Evolutionary conservation across 2,329 filamentous ascomycete genomes (phyloP), one percentile per base, ranked within the genome.

Genomic region (Didymella exigua): DNA sequence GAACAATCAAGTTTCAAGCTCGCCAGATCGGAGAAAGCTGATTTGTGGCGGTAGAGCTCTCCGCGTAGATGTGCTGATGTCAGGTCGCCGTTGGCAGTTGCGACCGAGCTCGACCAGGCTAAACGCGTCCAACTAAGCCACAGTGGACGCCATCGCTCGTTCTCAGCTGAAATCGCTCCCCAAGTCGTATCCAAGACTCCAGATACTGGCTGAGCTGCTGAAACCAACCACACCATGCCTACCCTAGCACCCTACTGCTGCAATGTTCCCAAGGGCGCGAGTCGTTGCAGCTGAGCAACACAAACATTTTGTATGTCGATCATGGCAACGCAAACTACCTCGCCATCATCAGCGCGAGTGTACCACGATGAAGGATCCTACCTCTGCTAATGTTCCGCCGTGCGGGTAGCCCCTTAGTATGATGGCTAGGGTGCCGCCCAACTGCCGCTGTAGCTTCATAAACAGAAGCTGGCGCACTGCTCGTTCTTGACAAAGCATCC

Each of bases 231-330:
- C 58, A 58, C 52, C 58, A 63, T 63, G 69, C 58, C 61, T 63
- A 66, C 60, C 63, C 65, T 57, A 63, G 68, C 63, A 71, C 58
- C 61, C 67, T 67, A 65, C 63, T 65, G 56, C 66, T 69, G 65
- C 63, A 66, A 68, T 62, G 56, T 66, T 66, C 64, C 60, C 59
- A 64, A 58, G 62, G 69, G 70, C 70, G 69, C 57, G 53, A 63
- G 54, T 60, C 58, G 57, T 63, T 56, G 47, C 65, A 74, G 72
- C 72, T 74, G 72, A 74, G 66, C 61, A 59, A 58, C 60, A 66
- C 65, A 63, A 67, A 61, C 50, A 44, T 44, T 46, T 56, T 59
- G 57, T 58, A 62, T 58, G 60, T 61, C 62, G 55, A 67, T 70
- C 67, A 36, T 58, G 57, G 62, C 55, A 62, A 61, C 54, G 52